Conservation (phyloP, 2,329 filamentous ascomycete species). For the Fusarium metavorans region DNA sequence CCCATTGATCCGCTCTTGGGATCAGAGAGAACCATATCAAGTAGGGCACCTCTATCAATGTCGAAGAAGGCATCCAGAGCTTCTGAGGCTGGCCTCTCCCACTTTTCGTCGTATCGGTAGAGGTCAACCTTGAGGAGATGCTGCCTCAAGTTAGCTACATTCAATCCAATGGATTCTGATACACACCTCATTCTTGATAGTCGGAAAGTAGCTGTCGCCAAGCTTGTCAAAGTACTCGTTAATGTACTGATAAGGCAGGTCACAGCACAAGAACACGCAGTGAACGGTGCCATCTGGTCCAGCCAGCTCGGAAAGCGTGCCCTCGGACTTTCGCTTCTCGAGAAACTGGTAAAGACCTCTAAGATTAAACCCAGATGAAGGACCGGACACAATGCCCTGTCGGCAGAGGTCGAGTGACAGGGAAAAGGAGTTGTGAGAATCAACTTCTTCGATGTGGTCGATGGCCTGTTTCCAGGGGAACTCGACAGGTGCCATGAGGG, state of each 20-base stretch:
- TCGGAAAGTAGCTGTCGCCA: constrained; percentile 59
- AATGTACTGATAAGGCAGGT: constrained; percentile 73
- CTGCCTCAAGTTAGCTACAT: constrained; percentile 18
- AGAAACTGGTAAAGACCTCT: constrained; percentile 64
- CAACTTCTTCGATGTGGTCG: constrained; percentile 68
- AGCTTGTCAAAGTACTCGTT: constrained; percentile 70
- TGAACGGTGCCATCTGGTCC: constrained; percentile 59
- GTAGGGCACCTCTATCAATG: constrained; percentile 22
- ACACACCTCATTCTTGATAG: constrained; percentile 58
- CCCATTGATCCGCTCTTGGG: constrained; percentile 3
- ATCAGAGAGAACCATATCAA: constrained; percentile 19
- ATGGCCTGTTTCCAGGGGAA: constrained; percentile 70
- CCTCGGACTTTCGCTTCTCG: constrained; percentile 59
- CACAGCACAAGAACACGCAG: constrained; percentile 72
- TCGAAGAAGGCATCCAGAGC: constrained; percentile 28
- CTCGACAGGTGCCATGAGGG: constrained; percentile 61
- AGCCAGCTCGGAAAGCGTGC: constrained; percentile 57
- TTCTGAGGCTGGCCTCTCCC: constrained; percentile 37
- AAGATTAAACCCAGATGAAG: constrained; percentile 71
- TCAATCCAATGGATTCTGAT: no score
- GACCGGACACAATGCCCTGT: constrained; percentile 69
- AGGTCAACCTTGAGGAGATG: constrained; percentile 41
- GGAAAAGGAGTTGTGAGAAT: constrained; percentile 64
- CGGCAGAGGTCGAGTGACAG: constrained; percentile 66
- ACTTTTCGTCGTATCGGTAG: constrained; percentile 44